These are phyloP conservation scores for Henckelia pumila DNA, from an alignment of 257 asterid genomes.

Conservation along the genomic window DNA sequence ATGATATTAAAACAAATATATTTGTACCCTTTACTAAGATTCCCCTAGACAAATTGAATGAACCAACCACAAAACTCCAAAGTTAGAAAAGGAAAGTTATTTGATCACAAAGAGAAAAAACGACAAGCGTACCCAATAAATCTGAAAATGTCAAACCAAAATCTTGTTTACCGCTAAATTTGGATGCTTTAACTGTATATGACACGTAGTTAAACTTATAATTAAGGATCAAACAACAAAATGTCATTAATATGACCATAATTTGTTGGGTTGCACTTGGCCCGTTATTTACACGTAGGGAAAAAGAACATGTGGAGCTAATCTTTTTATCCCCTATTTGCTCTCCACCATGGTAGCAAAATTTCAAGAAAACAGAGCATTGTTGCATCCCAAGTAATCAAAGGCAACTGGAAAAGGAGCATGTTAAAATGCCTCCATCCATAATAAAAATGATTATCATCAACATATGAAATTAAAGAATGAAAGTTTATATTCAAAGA, in stretches of 20 bases:
- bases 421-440: constrained; percentile 10
- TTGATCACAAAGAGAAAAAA: constrained; percentile 26
- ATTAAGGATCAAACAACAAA: constrained; percentile 2
- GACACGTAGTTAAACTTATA: constrained; percentile 20
- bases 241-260: constrained; percentile 21
- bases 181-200: constrained; percentile 21
- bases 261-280: constrained; percentile 26
- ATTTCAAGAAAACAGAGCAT: constrained; percentile 25
- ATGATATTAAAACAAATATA: constrained; percentile 23
- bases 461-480: not conserved
- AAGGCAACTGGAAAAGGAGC: constrained; percentile 18
- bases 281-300: constrained; percentile 28
- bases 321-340: constrained; percentile 18
- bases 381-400: constrained; percentile 14
- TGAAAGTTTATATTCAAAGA: constrained; percentile 8
- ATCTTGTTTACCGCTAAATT: constrained; percentile 22
- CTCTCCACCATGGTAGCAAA: constrained; percentile 30
- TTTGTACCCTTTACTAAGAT: constrained; percentile 34
- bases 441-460: not conserved
- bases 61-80: constrained; percentile 58
- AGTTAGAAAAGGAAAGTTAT: constrained; percentile 34
- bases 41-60: constrained; percentile 52
- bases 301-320: constrained; percentile 18
- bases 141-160: constrained; percentile 33
- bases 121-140: constrained; percentile 38